These are phyloP conservation scores for Ascochyta pisi DNA, from an alignment of 2,329 filamentous ascomycete genomes.

Conservation along the genomic window DNA sequence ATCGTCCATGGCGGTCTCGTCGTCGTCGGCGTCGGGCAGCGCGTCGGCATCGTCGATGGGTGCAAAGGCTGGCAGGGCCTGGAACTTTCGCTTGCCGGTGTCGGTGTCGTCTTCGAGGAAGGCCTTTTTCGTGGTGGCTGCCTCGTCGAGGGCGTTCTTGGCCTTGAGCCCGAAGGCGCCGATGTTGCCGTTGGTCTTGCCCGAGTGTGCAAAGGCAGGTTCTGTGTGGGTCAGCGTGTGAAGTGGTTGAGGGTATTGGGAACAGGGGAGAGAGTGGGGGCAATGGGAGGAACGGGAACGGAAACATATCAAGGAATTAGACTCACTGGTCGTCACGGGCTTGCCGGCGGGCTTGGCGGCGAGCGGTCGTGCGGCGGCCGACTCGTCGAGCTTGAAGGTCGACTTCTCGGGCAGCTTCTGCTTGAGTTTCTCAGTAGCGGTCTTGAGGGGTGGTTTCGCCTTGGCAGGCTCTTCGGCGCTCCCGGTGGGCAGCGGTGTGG, in stretches of 20 bases:
- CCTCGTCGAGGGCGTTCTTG: slow-evolving; percentile 69
- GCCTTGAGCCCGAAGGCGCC: slow-evolving; percentile 81
- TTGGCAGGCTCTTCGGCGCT: slow-evolving; percentile 60
- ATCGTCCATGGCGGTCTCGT: slow-evolving; percentile 76
- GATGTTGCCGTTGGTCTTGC: slow-evolving; percentile 74
- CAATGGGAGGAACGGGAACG: too few species aligned
- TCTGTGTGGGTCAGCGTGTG: neutral
- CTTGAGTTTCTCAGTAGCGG: slow-evolving; percentile 79
- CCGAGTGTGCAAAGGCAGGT: slow-evolving; percentile 59
- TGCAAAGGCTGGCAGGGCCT: slow-evolving; percentile 81
- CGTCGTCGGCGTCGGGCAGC: slow-evolving; percentile 61
- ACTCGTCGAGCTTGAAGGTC: slow-evolving; percentile 49
- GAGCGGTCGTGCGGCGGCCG: slow-evolving; percentile 39
- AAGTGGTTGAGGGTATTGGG: too few species aligned
- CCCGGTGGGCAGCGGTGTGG: slow-evolving; percentile 29
- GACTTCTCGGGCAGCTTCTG: slow-evolving; percentile 53
- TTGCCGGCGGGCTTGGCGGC: slow-evolving; percentile 38
- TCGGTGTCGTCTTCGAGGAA: slow-evolving; percentile 89
- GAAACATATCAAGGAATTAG: too few species aligned
- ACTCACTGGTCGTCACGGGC: slow-evolving; percentile 23
- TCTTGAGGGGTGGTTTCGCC: slow-evolving; percentile 87
- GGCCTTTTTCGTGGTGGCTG: slow-evolving; percentile 74
- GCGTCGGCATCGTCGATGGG: slow-evolving; percentile 51
- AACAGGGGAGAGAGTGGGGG: too few species aligned
- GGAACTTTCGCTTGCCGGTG: slow-evolving; percentile 79